These are phyloP conservation scores for Serendipita sp. DNA, from an alignment of 768 basidiomycete genomes.

Conservation along the genomic window DNA sequence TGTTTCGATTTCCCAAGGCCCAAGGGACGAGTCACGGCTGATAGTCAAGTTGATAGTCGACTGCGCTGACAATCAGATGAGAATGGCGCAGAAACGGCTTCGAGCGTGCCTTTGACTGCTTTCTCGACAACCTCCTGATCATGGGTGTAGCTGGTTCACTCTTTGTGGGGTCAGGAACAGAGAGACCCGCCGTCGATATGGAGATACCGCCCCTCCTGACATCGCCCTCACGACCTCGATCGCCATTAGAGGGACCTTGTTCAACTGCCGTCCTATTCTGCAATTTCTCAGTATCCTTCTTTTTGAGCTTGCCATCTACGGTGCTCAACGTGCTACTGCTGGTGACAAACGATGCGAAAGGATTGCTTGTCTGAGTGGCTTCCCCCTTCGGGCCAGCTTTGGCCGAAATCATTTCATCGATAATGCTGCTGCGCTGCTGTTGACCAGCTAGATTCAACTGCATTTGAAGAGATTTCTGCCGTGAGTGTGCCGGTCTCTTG, in stretches of 20 bases:
- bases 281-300: not conserved
- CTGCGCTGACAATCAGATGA: not conserved
- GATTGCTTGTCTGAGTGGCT: not conserved
- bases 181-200: not conserved
- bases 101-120: not conserved
- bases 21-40: conserved; percentile 26
- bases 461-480: not conserved
- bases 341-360: not conserved
- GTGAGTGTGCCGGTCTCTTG: not conserved
- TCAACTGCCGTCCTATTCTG: not conserved
- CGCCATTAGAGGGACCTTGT: not conserved
- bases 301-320: not conserved
- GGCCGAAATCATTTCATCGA: not conserved
- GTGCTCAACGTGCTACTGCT: not conserved
- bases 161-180: not conserved
- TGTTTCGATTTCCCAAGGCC: conserved; percentile 32
- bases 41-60: conserved; percentile 15
- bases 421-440: not conserved
- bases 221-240: not conserved
- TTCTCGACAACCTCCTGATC: conserved; percentile 11
- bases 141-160: not conserved
- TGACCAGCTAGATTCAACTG: not conserved
- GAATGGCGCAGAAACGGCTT: not conserved
- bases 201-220: not conserved
- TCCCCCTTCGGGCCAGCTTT: not conserved